Conservation (phyloP, 306 rosid species). For the Morella rubra region DNA sequence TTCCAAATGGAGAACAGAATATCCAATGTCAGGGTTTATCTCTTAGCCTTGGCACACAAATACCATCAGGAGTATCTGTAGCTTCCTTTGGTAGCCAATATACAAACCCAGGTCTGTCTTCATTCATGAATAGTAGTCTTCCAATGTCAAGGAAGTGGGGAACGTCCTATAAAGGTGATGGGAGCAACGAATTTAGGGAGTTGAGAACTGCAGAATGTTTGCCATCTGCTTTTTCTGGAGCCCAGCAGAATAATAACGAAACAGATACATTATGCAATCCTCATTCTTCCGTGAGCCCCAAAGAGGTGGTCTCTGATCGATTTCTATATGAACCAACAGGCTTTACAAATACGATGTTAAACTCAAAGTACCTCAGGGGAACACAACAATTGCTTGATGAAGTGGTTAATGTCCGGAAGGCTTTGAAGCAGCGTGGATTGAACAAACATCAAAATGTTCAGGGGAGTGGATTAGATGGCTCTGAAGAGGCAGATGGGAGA, state of each 20-base stretch:
- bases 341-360: slow-evolving; percentile 34
- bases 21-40: slow-evolving; percentile 72
- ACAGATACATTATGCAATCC: slow-evolving; percentile 55
- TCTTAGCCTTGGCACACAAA: slow-evolving; percentile 74
- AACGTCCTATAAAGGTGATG: slow-evolving; percentile 39
- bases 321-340: slow-evolving; percentile 37
- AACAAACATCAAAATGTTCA: slow-evolving; percentile 47
- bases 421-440: slow-evolving; percentile 58
- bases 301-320: slow-evolving; percentile 38
- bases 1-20: slow-evolving; percentile 44
- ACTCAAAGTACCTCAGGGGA: slow-evolving; percentile 63
- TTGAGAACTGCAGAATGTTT: slow-evolving; percentile 49
- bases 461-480: slow-evolving; percentile 42
- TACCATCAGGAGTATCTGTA: slow-evolving; percentile 44
- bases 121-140: slow-evolving; percentile 40
- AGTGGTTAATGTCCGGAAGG: slow-evolving; percentile 66
- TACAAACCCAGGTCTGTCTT: slow-evolving; percentile 40
- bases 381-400: slow-evolving; percentile 84
- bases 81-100: slow-evolving; percentile 60
- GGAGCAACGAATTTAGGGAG: slow-evolving; percentile 36
- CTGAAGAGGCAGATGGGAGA: slow-evolving; percentile 61
- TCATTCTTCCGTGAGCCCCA: slow-evolving; percentile 33
- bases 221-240: slow-evolving; percentile 45
- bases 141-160: slow-evolving; percentile 35
- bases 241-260: slow-evolving; percentile 29